Evolutionary conservation across 352 stramenopile species (phyloP), one percentile per base, ranked within the genome.

Genomic region (Pythium scleroteichum): DNA sequence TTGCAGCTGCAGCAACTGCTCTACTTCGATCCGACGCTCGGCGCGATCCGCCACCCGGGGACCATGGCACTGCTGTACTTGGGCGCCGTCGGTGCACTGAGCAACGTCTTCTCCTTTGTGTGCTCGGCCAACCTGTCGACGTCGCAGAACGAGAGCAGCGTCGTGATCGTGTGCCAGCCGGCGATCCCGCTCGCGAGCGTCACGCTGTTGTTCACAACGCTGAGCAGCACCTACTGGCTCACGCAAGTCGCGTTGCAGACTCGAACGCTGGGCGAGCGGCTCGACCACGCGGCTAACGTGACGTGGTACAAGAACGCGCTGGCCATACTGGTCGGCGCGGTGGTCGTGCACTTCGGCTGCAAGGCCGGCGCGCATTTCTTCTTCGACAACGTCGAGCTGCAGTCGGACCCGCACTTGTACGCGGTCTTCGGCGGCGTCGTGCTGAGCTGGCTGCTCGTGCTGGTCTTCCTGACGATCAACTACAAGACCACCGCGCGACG

Each of bases 151-250:
- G 62, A 62, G 35, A 70, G 72, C 7, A 76, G 53, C 23, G 69
- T 79, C 27, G 69, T 70, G 20, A 76, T 76, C 27, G 56, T 66
- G 38, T 79, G 71, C 53, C 56, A 56, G 4, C 66, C 71, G 16
- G 69, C 68, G 1, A 75, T 79, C 29, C 58, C 68, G 20, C 58
- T 79, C 1, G 50, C 44, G 3, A 79, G 69, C 29, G 32, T 72
- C 38, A 66, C 53, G n/a, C 62, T 79, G 3, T 39, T 73, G 0
- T 66, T 79, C 50, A 76, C 72, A 4, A 68, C 62, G 10, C 47
- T 79, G 19, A 79, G 68, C n/a, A 71, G 68, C 27, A 68, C 66
- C 0, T 79, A 76, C 49, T 79, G 72, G 72, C 47, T 79, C 22
- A 62, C 68, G 29, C 72, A 67, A 4, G 62, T 79, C 33, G 72